Conservation (phyloP, 495 filamentous ascomycete species). For the Podospora appendiculata region DNA sequence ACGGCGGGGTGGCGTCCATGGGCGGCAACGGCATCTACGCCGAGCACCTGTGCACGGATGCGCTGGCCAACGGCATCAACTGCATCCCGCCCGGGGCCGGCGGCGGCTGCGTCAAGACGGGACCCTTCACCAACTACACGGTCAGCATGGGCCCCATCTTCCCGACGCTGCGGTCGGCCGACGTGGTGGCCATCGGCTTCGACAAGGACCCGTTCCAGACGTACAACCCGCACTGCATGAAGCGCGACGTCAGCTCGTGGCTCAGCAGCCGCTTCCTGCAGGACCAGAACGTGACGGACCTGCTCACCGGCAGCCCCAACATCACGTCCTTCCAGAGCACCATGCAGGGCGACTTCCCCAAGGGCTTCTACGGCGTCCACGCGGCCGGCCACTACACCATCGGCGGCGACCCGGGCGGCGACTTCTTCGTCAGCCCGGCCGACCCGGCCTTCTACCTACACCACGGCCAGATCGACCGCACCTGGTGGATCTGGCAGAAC, state of each 20-base stretch:
- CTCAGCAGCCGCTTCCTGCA: conserved; percentile 39
- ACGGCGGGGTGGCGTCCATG: conserved; percentile 50
- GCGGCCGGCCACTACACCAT: conserved; percentile 59
- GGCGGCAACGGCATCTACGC: conserved; percentile 50
- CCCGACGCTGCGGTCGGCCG: conserved; percentile 8
- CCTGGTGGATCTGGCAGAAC: conserved; percentile 63
- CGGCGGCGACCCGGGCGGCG: conserved; percentile 49
- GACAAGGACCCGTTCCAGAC: conserved; percentile 3
- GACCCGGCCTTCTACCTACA: conserved; percentile 63
- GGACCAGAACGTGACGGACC: conserved; percentile 25
- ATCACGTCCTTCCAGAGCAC: conserved; percentile 44
- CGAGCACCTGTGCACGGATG: conserved; percentile 17
- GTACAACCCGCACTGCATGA: conserved; percentile 55
- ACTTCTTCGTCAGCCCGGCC: conserved; percentile 50
- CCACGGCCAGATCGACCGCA: conserved; percentile 57
- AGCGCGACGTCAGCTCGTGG: conserved; percentile 49
- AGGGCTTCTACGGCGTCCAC: conserved; percentile 48
- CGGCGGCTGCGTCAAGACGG: conserved; percentile 53
- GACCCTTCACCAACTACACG: conserved; percentile 44
- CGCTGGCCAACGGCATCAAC: conserved; percentile 32
- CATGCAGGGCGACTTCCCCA: conserved; percentile 42
- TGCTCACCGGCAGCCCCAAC: conserved; percentile 26
- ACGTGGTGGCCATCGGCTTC: conserved; percentile 4
- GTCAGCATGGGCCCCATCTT: conserved; percentile 48
- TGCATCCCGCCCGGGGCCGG: conserved; percentile 42